Percentiles rank a stretch among this genome's conserved stretches.
Conservation (phyloP, 176 grass and related monocot species). For the Microstegium vimineum region DNA sequence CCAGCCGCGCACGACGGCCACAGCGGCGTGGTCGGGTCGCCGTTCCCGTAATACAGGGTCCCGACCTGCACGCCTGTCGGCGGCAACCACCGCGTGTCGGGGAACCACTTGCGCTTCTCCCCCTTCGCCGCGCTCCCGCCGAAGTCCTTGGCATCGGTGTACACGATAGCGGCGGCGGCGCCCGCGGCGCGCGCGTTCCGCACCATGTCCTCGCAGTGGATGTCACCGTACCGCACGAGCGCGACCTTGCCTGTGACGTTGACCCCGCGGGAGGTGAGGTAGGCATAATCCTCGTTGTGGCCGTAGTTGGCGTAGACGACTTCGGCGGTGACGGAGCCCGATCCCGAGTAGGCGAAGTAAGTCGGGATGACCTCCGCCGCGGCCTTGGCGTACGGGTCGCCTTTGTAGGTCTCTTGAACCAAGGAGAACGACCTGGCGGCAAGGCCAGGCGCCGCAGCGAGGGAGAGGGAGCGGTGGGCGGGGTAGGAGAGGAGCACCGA, state of each 20-base stretch:
- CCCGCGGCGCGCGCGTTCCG: slow-evolving; percentile 62
- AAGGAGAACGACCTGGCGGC: slow-evolving; percentile 38
- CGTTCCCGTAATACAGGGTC: slow-evolving; percentile 40
- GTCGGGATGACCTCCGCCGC: slow-evolving; percentile 56
- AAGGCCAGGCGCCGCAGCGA: slow-evolving; percentile 27
- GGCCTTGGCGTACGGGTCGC: slow-evolving; percentile 42
- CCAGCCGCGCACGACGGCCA: slow-evolving; percentile 55
- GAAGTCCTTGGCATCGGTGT: slow-evolving; percentile 78
- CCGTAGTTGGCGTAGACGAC: slow-evolving; percentile 84
- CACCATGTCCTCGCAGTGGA: slow-evolving; percentile 80
- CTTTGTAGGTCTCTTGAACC: slow-evolving; percentile 46
- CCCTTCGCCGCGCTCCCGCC: slow-evolving; percentile 19
- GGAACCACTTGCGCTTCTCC: slow-evolving; percentile 32
- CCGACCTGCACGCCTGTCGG: slow-evolving; percentile 75
- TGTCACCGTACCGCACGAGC: slow-evolving; percentile 65
- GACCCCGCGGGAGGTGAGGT: slow-evolving; percentile 48
- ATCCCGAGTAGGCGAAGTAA: slow-evolving; percentile 68
- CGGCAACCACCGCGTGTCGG: slow-evolving; percentile 58
- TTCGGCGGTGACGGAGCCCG: slow-evolving; percentile 63
- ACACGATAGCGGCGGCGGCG: slow-evolving; percentile 57
- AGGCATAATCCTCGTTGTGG: slow-evolving; percentile 54
- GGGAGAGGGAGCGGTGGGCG: slow-evolving; percentile 55
- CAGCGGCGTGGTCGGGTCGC: slow-evolving; percentile 70
- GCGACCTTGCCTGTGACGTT: slow-evolving; percentile 59
- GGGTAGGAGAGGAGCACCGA: slow-evolving; percentile 80